Percentiles rank a stretch among this genome's conserved stretches.
These are phyloP conservation scores for Phytophthora pseudosyringae DNA, from an alignment of 352 stramenopile genomes.

Conservation along the genomic window DNA sequence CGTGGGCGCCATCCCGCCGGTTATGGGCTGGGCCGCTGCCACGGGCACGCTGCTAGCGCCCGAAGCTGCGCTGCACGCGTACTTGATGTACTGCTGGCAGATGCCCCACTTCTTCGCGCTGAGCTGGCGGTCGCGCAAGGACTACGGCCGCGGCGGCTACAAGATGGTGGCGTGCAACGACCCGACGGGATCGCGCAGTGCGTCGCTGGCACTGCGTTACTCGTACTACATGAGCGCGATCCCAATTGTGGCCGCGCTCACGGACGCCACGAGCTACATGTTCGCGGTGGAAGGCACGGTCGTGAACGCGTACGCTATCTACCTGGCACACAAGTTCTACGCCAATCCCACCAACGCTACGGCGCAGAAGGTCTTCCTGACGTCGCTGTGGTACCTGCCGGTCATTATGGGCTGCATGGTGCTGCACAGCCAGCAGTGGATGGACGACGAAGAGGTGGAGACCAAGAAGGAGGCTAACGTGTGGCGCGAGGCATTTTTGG, in stretches of 20 bases:
- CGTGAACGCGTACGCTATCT: conserved; percentile 96
- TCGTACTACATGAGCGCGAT: conserved; percentile 95
- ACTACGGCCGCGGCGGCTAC: conserved; percentile 93
- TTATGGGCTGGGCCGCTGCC: conserved; percentile 98
- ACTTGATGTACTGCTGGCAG: conserved; percentile 98
- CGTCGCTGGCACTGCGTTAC: conserved; percentile 94
- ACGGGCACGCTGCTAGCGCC: conserved; percentile 83
- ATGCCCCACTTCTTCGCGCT: conserved; percentile 99
- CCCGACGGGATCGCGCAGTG: conserved; percentile 92
- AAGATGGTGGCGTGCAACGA: conserved; percentile 96
- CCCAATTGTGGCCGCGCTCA: conserved; percentile 91
- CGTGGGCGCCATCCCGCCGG: conserved; percentile 97
- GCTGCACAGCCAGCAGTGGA: conserved; percentile 95
- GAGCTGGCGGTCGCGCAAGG: conserved; percentile 95
- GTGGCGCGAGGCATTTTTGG: conserved; percentile 78
- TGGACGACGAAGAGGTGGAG: conserved; percentile 71
- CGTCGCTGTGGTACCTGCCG: conserved; percentile 98
- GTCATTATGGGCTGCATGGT: conserved; percentile 98
- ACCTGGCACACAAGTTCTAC: conserved; percentile 96
- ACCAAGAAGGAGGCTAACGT: conserved; percentile 62
- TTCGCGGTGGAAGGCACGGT: conserved; percentile 97
- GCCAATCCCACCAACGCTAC: conserved; percentile 94
- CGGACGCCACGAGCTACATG: conserved; percentile 98
- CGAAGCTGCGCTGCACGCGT: conserved; percentile 79
- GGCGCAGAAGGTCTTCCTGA: conserved; percentile 97